These are phyloP conservation scores for Apiospora marii DNA, from an alignment of 2,329 filamentous ascomycete species.

Conservation along the genomic window DNA sequence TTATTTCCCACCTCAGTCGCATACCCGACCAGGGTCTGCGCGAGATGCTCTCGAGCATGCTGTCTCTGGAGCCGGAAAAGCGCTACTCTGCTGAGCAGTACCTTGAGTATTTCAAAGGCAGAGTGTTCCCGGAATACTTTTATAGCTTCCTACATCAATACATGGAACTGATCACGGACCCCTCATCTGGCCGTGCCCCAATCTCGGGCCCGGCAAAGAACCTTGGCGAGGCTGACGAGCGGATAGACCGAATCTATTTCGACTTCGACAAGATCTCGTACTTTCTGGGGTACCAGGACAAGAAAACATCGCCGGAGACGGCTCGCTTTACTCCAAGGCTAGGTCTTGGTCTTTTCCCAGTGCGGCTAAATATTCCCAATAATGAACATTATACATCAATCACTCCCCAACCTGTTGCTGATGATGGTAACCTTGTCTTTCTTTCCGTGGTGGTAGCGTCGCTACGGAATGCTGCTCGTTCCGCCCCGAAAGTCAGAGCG, in stretches of 20 bases:
- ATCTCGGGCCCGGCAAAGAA: conserved; percentile 75
- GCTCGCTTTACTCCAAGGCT: conserved; percentile 54
- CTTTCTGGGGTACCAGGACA: conserved; percentile 79
- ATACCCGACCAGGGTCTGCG: conserved; percentile 89
- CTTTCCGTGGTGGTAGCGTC: conserved; percentile 88
- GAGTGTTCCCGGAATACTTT: conserved; percentile 95
- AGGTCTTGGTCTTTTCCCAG: conserved; percentile 73
- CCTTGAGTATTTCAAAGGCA: conserved; percentile 87
- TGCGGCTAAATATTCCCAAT: conserved; percentile 86
- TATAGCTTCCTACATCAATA: conserved; percentile 98
- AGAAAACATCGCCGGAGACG: conserved; percentile 41
- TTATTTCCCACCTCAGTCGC: conserved; percentile 79
- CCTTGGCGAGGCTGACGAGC: conserved; percentile 86
- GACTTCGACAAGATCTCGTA: conserved; percentile 99
- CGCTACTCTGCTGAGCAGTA: conserved; percentile 95
- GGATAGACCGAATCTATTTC: conserved; percentile 90
- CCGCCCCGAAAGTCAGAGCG: conserved; percentile 85
- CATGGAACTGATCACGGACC: conserved; percentile 94
- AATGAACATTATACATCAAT: conserved; percentile 75
- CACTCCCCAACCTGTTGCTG: conserved; percentile 67
- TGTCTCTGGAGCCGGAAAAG: conserved; percentile 89
- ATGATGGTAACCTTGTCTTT: conserved; percentile 94
- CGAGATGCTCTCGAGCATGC: conserved; percentile 94
- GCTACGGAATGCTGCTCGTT: conserved; percentile 85
- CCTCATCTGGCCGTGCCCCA: conserved; percentile 78